Percentiles rank a stretch among this genome's conserved stretches.
Conservation (phyloP, 2,329 filamentous ascomycete species). For the Cryphonectria japonica region DNA sequence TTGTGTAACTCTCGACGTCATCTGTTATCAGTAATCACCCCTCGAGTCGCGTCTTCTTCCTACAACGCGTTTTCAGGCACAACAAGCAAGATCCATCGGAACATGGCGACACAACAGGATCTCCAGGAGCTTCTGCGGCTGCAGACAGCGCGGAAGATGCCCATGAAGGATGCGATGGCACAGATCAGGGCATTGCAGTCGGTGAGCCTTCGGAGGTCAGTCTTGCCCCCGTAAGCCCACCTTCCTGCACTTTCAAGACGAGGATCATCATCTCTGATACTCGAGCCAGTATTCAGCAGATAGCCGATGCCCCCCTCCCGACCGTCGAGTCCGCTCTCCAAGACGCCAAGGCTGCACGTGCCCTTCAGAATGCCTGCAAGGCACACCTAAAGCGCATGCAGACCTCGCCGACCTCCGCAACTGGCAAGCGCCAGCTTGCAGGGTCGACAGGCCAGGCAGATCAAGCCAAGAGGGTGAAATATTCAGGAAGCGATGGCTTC, state of each 20-base stretch:
- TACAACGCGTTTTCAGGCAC: background rate
- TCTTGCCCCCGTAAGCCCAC: conserved; percentile 14
- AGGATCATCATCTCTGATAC: background rate
- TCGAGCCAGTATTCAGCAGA: conserved; percentile 54
- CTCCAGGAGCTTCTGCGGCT: conserved; percentile 65
- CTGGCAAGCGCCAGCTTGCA: conserved; percentile 40
- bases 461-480: conserved; percentile 41
- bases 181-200: conserved; percentile 62
- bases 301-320: conserved; percentile 52
- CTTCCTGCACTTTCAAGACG: too few species aligned
- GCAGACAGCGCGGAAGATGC: conserved; percentile 60
- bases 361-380: conserved; percentile 59
- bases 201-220: conserved; percentile 60
- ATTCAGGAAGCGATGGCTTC: conserved; percentile 34
- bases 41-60: background rate
- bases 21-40: background rate
- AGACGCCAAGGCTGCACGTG: conserved; percentile 54
- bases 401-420: conserved; percentile 23
- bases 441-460: conserved; percentile 25
- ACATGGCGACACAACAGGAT: conserved; percentile 61
- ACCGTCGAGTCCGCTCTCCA: conserved; percentile 51
- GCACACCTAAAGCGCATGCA: conserved; percentile 49
- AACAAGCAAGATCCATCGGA: background rate
- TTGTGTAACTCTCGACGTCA: background rate
- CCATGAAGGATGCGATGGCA: conserved; percentile 62